A percentile compares a stretch with the other conserved stretches of the same genome.
Conservation (phyloP, 768 basidiomycete genomes). For the Suillus luteus region DNA sequence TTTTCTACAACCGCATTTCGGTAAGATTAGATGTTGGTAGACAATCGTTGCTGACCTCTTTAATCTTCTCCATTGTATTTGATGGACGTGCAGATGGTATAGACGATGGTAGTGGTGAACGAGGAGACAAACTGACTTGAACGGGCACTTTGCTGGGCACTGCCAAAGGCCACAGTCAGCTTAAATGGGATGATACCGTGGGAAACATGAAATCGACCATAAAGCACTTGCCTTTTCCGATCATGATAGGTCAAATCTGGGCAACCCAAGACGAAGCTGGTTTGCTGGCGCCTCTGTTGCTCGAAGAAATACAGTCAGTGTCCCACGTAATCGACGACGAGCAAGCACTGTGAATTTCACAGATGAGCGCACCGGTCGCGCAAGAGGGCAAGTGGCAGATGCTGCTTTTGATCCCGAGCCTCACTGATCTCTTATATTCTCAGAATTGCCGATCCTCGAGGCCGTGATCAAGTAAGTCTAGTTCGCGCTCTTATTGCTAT, state of each 20-base stretch:
- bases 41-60: conserved; percentile 35
- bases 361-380: conserved; percentile 71
- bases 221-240: conserved; percentile 35
- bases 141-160: conserved; percentile 18
- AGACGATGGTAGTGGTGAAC: conserved; percentile 12
- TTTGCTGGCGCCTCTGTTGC: conserved; percentile 2
- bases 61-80: conserved; percentile 49
- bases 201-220: conserved; percentile 25
- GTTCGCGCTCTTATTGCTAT: conserved; percentile 21
- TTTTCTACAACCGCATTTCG: conserved; percentile 53
- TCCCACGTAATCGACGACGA: conserved; percentile 8
- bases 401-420: conserved; percentile 18
- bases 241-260: conserved; percentile 25
- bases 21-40: background rate
- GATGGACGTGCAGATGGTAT: conserved; percentile 14
- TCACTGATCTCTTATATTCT: conserved; percentile 29
- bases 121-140: conserved; percentile 16
- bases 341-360: conserved; percentile 1
- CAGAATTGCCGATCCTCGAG: conserved; percentile 94
- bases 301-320: conserved; percentile 10
- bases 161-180: conserved; percentile 15
- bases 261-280: background rate
- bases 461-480: conserved; percentile 79
- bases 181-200: conserved; percentile 36
- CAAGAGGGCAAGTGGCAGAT: conserved; percentile 64